Evolutionary conservation across 2,329 filamentous ascomycete species (phyloP), one percentile per base, ranked within the genome.

Genomic region (Beauveria rudraprayagi): DNA sequence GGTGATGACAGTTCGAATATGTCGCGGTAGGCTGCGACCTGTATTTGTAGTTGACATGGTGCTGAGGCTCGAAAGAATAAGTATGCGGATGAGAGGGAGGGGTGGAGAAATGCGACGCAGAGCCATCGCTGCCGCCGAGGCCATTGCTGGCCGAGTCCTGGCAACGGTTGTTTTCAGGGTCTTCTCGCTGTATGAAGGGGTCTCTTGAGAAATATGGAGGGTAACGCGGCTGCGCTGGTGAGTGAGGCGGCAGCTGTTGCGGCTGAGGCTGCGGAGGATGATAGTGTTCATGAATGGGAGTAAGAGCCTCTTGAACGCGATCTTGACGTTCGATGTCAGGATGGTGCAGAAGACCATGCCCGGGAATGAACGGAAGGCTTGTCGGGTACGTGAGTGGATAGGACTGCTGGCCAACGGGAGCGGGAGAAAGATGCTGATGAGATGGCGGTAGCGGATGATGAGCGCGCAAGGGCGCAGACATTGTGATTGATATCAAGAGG

Each of bases 141-240:
- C 71, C 71, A 72, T 76, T 76, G 62, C 78, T 79, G 40, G 79
- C 82, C 61, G 81, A 83, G 68, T 76, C 80, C n/a, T 80, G 77
- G 59, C 81, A 75, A 63, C 80, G 78, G 64, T 78, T 70, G 62
- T 83, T 79, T 62, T 83, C 80, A 62, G 71, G 73, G 46, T 77
- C 75, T 63, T 86, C 83, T 65, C 82, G 76, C 73, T 86, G 86
- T 71, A 85, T 78, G 66, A 78, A 72, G 53, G 80, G 74, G 30
- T 85, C 82, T 69, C 80, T 73, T 14, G 75, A 70, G 63, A 75
- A 68, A 67, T 80, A 83, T 14, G 75, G 68, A 53, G 76, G 71
- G 67, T 78, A 80, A 26, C 72, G 67, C 54, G 73, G 71, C 66
- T 78, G 78, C 64, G 76, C 75, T 65, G 77, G 76, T 55, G 77